These are phyloP conservation scores for Suillus discolor DNA, from an alignment of 768 basidiomycete genomes.

Conservation along the genomic window DNA sequence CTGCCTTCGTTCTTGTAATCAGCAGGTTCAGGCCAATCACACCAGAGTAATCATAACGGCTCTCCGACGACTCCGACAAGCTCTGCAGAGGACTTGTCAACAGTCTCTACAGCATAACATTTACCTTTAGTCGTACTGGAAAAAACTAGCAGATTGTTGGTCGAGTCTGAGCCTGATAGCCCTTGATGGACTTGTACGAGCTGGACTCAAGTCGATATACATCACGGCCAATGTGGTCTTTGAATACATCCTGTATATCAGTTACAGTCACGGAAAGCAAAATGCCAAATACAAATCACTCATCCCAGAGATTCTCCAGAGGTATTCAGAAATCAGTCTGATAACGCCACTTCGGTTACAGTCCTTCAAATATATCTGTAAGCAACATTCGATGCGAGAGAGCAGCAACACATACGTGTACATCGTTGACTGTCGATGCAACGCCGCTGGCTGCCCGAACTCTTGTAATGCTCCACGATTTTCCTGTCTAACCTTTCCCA, in stretches of 20 bases:
- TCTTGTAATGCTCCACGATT: conserved; percentile 54
- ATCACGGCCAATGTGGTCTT: not conserved
- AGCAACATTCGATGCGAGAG: not conserved
- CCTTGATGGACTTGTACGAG: not conserved
- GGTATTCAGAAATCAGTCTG: not conserved
- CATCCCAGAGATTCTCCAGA: not conserved
- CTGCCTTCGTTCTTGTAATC: too few relatives aligned
- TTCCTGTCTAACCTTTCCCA: conserved; percentile 77
- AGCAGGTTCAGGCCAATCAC: not conserved
- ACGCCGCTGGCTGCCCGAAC: conserved; percentile 13
- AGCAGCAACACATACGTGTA: not conserved
- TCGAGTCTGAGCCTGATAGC: not conserved
- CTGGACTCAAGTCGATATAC: not conserved
- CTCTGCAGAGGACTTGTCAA: not conserved
- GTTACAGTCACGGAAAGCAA: not conserved
- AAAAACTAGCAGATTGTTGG: not conserved
- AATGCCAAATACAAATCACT: not conserved
- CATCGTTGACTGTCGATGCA: conserved; percentile 21
- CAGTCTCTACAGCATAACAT: not conserved
- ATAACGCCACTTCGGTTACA: not conserved
- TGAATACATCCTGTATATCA: not conserved
- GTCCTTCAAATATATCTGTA: not conserved
- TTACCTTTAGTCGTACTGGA: not conserved
- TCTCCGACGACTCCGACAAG: not conserved
- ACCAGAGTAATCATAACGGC: not conserved